phyloP scores from a whole-genome alignment of 129 eudicot species.

The Rutidosis leptorrhynchoides region DNA sequence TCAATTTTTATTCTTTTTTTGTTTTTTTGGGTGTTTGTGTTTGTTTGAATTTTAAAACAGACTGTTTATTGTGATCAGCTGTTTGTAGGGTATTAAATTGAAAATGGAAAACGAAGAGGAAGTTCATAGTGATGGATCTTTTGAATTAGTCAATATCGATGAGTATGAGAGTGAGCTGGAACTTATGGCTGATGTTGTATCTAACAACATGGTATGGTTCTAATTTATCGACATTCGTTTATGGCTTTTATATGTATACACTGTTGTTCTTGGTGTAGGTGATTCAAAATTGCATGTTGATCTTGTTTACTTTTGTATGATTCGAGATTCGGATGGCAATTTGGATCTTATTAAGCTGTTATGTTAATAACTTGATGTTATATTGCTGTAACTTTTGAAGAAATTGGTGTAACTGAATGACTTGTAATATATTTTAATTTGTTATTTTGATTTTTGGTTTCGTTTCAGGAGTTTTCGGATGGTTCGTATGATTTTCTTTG shows the following conservation, averaged over 20 bases:
- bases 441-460: neutral
- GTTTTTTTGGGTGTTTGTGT: neutral
- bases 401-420: no score
- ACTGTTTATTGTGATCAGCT: neutral
- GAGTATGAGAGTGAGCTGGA: slow-evolving; percentile 24
- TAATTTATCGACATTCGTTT: neutral
- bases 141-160: slow-evolving; percentile 31
- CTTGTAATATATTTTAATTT: neutral
- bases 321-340: neutral
- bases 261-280: slow-evolving; percentile 1
- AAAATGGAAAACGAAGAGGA: slow-evolving; percentile 33
- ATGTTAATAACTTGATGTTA: neutral
- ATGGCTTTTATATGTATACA: neutral
- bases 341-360: neutral
- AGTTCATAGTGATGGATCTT: slow-evolving; percentile 45
- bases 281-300: neutral
- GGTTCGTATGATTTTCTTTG: slow-evolving; percentile 40
- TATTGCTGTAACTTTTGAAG: neutral
- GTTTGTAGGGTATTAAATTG: neutral
- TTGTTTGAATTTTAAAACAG: neutral
- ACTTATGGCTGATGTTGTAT: slow-evolving; percentile 6
- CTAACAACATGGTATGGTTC: slow-evolving; percentile 22
- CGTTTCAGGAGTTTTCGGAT: slow-evolving; percentile 34
- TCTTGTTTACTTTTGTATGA: neutral
- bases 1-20: no score